Conservation (phyloP, 225 moss, liverwort and hornwort genomes). For the Takakia lepidozioides region DNA sequence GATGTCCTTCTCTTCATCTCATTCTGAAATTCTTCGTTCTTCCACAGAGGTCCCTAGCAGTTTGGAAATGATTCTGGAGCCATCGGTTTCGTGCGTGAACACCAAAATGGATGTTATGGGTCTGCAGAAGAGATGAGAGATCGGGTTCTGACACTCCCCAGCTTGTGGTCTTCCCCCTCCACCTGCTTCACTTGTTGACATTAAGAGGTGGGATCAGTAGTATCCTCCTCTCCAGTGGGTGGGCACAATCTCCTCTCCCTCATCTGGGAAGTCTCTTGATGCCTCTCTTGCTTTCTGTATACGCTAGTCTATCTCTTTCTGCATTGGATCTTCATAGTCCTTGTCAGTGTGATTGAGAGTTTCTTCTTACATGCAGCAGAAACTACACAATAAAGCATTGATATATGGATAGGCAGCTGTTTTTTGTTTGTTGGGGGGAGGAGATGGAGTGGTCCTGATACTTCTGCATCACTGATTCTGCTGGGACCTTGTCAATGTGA, state of each 20-base stretch:
- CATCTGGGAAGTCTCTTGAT: slow-evolving; percentile 67
- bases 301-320: slow-evolving; percentile 82
- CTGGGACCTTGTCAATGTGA: slow-evolving; percentile 93
- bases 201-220: slow-evolving; percentile 61
- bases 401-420: slow-evolving; percentile 64
- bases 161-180: slow-evolving; percentile 63
- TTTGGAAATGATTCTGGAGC: slow-evolving; percentile 77
- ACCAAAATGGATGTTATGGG: slow-evolving; percentile 41
- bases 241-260: slow-evolving; percentile 40
- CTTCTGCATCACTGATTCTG: slow-evolving; percentile 98
- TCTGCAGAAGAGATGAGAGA: slow-evolving; percentile 47
- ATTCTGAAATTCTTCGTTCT: slow-evolving; percentile 32
- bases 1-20: slow-evolving; percentile 25
- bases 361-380: slow-evolving; percentile 94
- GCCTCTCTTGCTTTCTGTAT: slow-evolving; percentile 73
- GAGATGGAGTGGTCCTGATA: slow-evolving; percentile 88
- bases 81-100: slow-evolving; percentile 82
- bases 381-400: slow-evolving; percentile 84
- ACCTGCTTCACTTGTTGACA: slow-evolving; percentile 35
- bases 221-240: slow-evolving; percentile 29
- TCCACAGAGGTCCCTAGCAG: slow-evolving; percentile 58
- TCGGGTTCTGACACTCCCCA: slow-evolving; percentile 54
- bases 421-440: slow-evolving; percentile 65
- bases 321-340: slow-evolving; percentile 98
- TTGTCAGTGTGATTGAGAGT: slow-evolving; percentile 87